A percentile compares a stretch with the other conserved stretches of the same genome.
These are phyloP conservation scores for Penicillium sp. DNA, from an alignment of 2,329 filamentous ascomycete genomes.

Conservation along the genomic window DNA sequence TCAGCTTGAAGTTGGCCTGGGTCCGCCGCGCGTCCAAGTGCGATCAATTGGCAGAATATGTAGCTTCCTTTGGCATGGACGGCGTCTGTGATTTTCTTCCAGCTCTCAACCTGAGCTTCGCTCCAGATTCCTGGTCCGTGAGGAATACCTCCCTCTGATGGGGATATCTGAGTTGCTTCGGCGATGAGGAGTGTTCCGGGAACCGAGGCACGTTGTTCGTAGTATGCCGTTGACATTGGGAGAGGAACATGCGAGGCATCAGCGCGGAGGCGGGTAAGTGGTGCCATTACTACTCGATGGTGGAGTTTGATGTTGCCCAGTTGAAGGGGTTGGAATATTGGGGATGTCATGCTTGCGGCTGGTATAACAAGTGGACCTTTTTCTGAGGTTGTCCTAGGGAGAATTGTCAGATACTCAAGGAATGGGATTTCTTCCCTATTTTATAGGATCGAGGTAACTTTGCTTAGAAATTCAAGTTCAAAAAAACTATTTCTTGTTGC, in stretches of 20 bases:
- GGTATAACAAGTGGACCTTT: too few relatives aligned
- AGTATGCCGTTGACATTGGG: constrained; percentile 51
- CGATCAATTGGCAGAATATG: neutral
- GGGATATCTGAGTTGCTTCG: constrained; percentile 59
- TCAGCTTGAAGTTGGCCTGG: neutral
- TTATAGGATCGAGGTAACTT: too few relatives aligned
- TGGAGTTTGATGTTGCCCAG: constrained; percentile 45
- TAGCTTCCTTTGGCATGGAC: neutral
- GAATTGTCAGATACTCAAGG: too few relatives aligned
- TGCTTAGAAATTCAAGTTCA: neutral
- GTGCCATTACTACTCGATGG: constrained; percentile 52
- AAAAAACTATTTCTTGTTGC: neutral
- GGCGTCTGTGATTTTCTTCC: neutral
- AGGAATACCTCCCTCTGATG: constrained; percentile 48
- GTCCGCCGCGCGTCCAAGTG: neutral
- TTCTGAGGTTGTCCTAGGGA: too few relatives aligned
- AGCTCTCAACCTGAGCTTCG: neutral
- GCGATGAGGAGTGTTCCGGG: constrained; percentile 61
- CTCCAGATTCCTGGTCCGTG: neutral
- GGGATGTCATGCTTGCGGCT: neutral
- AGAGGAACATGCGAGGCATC: constrained; percentile 52
- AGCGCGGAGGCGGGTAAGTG: constrained; percentile 55
- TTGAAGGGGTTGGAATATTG: neutral
- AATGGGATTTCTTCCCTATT: too few relatives aligned
- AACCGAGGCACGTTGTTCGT: constrained; percentile 54